Evolutionary conservation across 306 rosid species (phyloP).

Genomic region (Purshia tridentata): DNA sequence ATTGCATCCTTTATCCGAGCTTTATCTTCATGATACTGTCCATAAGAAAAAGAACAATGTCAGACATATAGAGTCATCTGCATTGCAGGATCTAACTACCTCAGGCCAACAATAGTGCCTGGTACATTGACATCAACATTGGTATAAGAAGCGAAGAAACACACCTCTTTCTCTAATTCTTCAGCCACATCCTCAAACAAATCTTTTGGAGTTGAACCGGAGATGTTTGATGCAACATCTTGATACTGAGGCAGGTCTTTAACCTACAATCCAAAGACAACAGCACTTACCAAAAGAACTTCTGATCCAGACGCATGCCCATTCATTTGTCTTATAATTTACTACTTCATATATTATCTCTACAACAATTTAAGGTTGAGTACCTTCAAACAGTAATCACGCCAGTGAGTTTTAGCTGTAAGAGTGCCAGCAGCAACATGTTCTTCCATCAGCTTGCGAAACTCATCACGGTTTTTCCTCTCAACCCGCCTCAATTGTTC

Average conservation of each 20-base stretch:
- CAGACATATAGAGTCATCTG: background rate
- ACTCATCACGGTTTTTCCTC: constrained; percentile 95
- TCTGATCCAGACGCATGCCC: constrained; percentile 14
- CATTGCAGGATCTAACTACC: background rate
- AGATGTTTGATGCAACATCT: constrained; percentile 82
- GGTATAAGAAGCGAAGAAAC: constrained; percentile 5
- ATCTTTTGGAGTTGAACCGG: constrained; percentile 97
- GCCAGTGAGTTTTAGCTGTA: constrained; percentile 85
- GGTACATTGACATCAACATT: background rate
- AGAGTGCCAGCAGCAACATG: constrained; percentile 66
- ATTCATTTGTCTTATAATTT: background rate
- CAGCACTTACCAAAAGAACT: constrained; percentile 20
- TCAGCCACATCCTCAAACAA: constrained; percentile 82
- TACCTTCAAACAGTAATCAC: constrained; percentile 90
- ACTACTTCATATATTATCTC: constrained; percentile 7
- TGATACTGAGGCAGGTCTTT: constrained; percentile 86
- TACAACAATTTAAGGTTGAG: constrained; percentile 10
- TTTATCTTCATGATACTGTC: constrained; percentile 88
- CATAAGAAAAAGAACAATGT: constrained; percentile 3
- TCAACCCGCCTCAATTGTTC: constrained; percentile 77
- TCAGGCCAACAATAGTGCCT: no score
- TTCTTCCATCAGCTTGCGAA: constrained; percentile 84
- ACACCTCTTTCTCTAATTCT: constrained; percentile 78
- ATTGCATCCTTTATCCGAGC: constrained; percentile 66
- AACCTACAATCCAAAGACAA: constrained; percentile 47